Base-by-base conservation (phyloP, 495 filamentous ascomycete species). In the Aspergillus biplanus region DNA sequence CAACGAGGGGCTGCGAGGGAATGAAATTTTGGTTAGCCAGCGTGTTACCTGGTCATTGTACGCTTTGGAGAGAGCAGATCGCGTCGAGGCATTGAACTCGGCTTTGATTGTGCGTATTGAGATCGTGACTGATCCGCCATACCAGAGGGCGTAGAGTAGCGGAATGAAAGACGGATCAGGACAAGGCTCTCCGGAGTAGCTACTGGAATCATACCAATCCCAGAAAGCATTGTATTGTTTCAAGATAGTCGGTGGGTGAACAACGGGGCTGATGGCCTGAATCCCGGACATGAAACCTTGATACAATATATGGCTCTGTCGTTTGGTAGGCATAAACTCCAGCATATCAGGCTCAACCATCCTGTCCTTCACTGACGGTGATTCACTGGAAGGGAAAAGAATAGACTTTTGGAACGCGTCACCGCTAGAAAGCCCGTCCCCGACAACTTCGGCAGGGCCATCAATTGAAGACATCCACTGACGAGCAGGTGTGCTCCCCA, bases 271-370 rank as follows among this genome's bases (percentile, higher is more conserved):
- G 59, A 80, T 79, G 9, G 77, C 77, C 44, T 82, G 79, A 11
- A 82, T 64, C 6, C 79, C 79, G 18, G 78, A 80, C 75, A 82
- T 80, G 50, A 80, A 82, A 2, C 77, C 78, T 59, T 75, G 78
- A 61, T 80, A 82, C 13, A 82, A 64, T 15, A 80, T 72, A 63
- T 82, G 76, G 39, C 79, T 82, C 57, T 82, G 79, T n/a, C 76
- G 68, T 63, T 74, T 76, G 2, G 75, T 77, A 27, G 79, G 78
- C 32, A 82, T 67, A 63, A 77, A 68, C 12, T 80, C 74, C 9
- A 82, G 74, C 77, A 77, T 79, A 42, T 82, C 75, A 5, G 78
- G 75, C 33, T 80, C 78, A 27, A 82, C 73, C 18, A 65, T 44
- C 53, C 73, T 75, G 9, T 75, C 74, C 42, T 70, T 67, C 11